Base-by-base conservation (phyloP, 148 eudicot genomes). In the Diospyros kaki region DNA sequence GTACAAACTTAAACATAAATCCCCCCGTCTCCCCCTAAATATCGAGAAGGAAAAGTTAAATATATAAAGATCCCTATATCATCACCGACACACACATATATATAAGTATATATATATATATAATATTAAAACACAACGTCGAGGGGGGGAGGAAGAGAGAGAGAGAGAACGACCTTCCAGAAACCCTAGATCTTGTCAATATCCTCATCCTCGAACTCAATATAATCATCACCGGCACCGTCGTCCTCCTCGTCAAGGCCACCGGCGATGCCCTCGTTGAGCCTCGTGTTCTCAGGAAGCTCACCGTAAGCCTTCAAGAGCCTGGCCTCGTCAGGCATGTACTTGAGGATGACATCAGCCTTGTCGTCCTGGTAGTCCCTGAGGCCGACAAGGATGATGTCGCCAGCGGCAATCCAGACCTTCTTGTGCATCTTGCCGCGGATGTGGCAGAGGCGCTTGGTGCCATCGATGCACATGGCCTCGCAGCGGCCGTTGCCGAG, bases 371-470 rank as follows among this genome's bases (percentile, higher is more conserved):
- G 97, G 78, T 91, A 91, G 73, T 91, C 97, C 5, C 97, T 82
- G 64, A 91, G 89, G 2, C 97, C 97, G 14, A 91, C 89, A 11
- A 91, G 91, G 76, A 91, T 84, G 58, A 91, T 91, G 68, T 91
- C 97, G 45, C 93, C 97, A 41, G 90, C 91, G 55, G 90, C 91
- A 55, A 91, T 91, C 97, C 97, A 91, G 28, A 91, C 93, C 80
- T 91, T 91, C 80, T 91, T 91, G 65, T 91, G 97, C 97, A 91
- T 91, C 88, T 91, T 91, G 10, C 97, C 93, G 40, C 97, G 90
- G 68, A 91, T 91, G 58, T 91, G 97, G 58, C 92, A 87, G 68
- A 91, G 89, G 14, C 97, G 86, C 72, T 88, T 88, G 28, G 79
- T 75, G 63, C 86, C 86, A 75, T 91, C 97, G 69, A 91, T 89